These are phyloP conservation scores for Oryza officinalis DNA, from an alignment of 176 grass and related monocot species.

Conservation along the genomic window DNA sequence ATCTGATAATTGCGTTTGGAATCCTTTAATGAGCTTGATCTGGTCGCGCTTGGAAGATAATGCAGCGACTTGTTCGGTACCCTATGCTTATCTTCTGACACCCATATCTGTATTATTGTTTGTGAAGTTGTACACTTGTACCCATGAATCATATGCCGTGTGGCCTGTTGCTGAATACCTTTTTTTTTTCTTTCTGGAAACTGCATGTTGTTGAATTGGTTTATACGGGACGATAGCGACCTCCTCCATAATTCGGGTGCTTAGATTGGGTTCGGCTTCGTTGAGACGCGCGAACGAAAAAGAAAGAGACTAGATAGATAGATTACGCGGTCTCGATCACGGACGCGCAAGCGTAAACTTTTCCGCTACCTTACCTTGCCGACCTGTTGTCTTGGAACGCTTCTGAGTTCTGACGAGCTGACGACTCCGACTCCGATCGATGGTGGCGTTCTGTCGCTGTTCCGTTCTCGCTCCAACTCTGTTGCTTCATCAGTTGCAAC, in stretches of 20 bases:
- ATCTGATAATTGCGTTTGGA: neutral
- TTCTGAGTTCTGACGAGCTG: neutral
- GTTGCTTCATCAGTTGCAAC: too few relatives aligned
- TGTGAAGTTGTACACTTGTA: neutral
- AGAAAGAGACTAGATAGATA: neutral
- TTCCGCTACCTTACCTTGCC: neutral
- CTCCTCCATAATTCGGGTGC: neutral
- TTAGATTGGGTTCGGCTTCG: neutral
- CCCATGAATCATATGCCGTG: neutral
- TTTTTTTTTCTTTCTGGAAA: neutral
- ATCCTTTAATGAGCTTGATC: neutral
- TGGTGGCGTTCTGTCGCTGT: neutral
- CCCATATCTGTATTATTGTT: neutral
- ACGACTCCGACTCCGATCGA: too few relatives aligned
- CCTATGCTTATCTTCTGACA: neutral
- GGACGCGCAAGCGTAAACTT: neutral
- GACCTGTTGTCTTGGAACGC: neutral
- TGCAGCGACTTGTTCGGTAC: neutral
- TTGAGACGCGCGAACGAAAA: neutral
- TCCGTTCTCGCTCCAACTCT: neutral
- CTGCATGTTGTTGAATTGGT: neutral
- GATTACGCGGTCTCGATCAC: neutral
- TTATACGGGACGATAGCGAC: neutral
- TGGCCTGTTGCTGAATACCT: neutral
- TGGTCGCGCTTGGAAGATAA: neutral